Conservation (phyloP, 2,329 filamentous ascomycete genomes). For the Alternaria alternata region DNA sequence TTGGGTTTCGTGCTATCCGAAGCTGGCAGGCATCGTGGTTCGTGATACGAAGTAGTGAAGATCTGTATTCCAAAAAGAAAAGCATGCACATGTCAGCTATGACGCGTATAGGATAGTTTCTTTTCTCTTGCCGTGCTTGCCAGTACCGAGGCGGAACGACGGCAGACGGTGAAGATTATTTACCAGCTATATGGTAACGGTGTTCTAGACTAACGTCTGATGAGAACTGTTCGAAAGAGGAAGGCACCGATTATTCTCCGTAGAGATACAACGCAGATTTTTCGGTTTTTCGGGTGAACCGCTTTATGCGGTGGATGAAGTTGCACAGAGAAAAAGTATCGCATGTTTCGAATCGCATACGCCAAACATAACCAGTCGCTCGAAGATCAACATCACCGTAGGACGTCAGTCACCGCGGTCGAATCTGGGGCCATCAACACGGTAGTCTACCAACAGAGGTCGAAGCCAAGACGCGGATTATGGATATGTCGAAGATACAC, state of each 20-base stretch:
- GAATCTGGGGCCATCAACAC: too few relatives aligned
- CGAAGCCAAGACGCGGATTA: background rate
- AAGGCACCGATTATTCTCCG: background rate
- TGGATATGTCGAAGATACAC: background rate
- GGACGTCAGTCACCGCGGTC: background rate
- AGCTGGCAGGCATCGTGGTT: background rate
- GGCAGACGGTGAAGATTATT: background rate
- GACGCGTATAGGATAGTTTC: background rate
- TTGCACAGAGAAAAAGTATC: background rate
- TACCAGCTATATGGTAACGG: background rate
- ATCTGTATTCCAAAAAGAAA: background rate
- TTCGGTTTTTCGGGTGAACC: background rate
- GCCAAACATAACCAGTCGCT: background rate
- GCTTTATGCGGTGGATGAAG: background rate
- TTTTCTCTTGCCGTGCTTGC: background rate
- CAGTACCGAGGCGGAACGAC: background rate
- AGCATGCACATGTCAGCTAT: background rate
- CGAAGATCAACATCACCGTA: background rate
- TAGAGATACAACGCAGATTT: background rate
- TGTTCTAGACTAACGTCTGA: background rate
- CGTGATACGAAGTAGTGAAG: too few relatives aligned
- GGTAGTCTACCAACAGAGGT: background rate
- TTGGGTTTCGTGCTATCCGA: background rate
- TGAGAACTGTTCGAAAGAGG: too few relatives aligned
- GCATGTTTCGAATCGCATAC: background rate